Base-by-base conservation (phyloP, 768 basidiomycete genomes). In the Tremella fuciformis region DNA sequence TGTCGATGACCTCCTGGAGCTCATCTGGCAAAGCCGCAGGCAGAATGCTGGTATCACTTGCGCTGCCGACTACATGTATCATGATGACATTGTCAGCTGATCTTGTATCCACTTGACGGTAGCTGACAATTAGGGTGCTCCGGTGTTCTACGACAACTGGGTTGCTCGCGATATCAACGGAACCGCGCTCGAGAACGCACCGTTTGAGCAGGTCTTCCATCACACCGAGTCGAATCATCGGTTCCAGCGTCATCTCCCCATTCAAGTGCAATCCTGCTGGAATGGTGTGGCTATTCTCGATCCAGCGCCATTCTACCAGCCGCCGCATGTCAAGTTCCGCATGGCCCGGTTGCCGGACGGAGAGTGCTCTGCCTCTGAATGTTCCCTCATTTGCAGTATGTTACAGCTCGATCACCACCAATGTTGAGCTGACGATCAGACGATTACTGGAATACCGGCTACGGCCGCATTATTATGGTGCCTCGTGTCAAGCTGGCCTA, bases 21-120 rank as follows among this genome's bases (percentile, higher is more conserved):
- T 99, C 72, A 93, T 99, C 74, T 97, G 87, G 88, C 96, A 99
- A 78, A 86, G 84, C 69, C 82, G 96, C 51, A 78, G 80, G 56
- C 92, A 98, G 78, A 98, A 96, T 77, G 96, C 96, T 1, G 94
- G 93, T 15, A 94, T 98, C 76, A 98, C 96, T 9, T 98, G 96
- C 69, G 96, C 94, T 0, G 86, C 92, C 0, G 94, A 99, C 75
- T 99, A 99, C 80, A 98, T 99, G 91, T 99, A 89, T 79, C 96
- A 99, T 79, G 85, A 92, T 26, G 92, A 94, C 48, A 88, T 97
- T 63, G 88, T 85, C 65, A 67, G 85, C 82, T 13, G 22, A 13
- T 25, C 19, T 34, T 34, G 22, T 19, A 13, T 8, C 51, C 9
- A 15, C 18, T 18, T 15, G 3, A 13, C 18, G 26, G 21, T 37